Evolutionary conservation across 805 yeast species (phyloP), one percentile per base, ranked within the genome.

Genomic region (Kazachstania kunashirensis): DNA sequence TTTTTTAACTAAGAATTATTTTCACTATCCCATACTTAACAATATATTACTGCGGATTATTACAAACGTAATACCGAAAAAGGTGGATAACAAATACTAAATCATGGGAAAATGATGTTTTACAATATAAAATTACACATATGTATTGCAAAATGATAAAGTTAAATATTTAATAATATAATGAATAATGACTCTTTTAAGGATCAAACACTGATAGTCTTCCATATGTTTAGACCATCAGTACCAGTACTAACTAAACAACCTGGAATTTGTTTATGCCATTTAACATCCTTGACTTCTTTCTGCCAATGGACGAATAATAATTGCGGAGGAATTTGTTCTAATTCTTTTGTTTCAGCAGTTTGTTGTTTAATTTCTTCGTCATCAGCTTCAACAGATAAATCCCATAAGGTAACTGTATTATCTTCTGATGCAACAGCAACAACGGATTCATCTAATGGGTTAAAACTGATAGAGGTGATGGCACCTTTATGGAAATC

Each of bases 261-360:
- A 33, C 98, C 98, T 3, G 98, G 98, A 38, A 92, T 84, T 66
- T 92, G 97, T 53, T 68, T 77, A 62, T 89, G 96, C 98, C 98
- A 92, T 63, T 94, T 83, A 33, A 89, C 96, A 59, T 92, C 98
- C 67, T 92, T 92, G 37, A 89, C 96, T 53, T 92, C 94, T 50
- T 79, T 78, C 67, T 92, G 98, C 97, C 97, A 92, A 61, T 92
- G 98, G 31, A 89, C 95, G 65, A 92, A 92, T 57, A 92, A 67
- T 52, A 92, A 70, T 62, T 92, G 98, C 16, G 97, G 92, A 13
- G 98, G 98, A 45, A 89, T 84, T 51, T 82, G 94, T 47, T 78
- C 79, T 47, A 92, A 67, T 50, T 88, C 96, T 48, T 73, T 71
- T 28, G 78, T 73, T 50, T 81, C 92, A 39, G 75, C 71, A 49